phyloP scores from a whole-genome alignment of 2,329 filamentous ascomycete genomes.

The Monascus ruber region DNA sequence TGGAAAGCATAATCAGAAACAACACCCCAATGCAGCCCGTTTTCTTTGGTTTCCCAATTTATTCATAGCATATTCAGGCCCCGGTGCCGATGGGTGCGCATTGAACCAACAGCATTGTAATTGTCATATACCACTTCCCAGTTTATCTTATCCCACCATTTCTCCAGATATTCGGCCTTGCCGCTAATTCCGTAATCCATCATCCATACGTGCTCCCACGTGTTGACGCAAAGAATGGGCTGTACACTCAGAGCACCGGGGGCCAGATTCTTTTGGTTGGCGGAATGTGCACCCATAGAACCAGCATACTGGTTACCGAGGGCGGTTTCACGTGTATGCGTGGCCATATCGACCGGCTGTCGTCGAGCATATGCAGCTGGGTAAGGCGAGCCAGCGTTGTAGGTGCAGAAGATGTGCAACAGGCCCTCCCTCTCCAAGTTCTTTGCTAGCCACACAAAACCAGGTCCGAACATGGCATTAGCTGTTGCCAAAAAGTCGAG shows the following conservation, averaged over 20 bases:
- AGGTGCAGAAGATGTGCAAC: constrained; percentile 68
- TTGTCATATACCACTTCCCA: constrained; percentile 60
- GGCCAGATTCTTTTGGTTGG: constrained; percentile 25
- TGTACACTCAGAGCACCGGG: constrained; percentile 43
- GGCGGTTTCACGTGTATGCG: constrained; percentile 22
- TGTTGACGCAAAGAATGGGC: constrained; percentile 83
- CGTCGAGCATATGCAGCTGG: constrained; percentile 71
- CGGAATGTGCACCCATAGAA: constrained; percentile 22
- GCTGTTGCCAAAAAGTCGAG: constrained; percentile 71
- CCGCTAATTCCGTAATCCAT: constrained; percentile 66
- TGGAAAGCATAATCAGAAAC: constrained; percentile 4
- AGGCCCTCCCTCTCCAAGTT: constrained; percentile 34
- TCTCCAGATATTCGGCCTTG: constrained; percentile 63
- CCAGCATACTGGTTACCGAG: constrained; percentile 26
- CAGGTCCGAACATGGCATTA: constrained; percentile 86
- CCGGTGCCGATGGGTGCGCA: constrained; percentile 13
- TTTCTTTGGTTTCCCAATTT: not conserved
- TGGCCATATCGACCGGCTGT: constrained; percentile 41
- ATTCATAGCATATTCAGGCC: constrained; percentile 16
- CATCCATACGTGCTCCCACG: constrained; percentile 91
- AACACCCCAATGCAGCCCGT: not conserved
- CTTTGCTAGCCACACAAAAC: constrained; percentile 90
- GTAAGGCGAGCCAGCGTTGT: constrained; percentile 83
- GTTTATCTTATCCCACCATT: constrained; percentile 82
- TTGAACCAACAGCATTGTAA: constrained; percentile 22